Evolutionary conservation across 345 rosid genomes (phyloP), one percentile per base, ranked within the genome.

Genomic region (Lepidium didymum): DNA sequence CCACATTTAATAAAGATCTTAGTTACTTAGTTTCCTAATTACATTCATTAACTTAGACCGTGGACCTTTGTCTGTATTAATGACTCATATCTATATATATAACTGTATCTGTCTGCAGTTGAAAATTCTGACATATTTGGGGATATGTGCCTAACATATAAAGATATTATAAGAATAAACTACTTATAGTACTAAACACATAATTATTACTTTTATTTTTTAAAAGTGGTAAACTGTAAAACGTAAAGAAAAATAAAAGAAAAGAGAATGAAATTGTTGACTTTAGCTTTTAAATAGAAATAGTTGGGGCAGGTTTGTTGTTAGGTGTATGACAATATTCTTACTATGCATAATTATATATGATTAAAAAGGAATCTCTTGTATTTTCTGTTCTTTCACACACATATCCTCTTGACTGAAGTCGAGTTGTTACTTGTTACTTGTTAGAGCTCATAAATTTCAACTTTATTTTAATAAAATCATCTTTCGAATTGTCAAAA

Each of bases 231-330:
- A 60, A 29, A 47, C 36, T 7, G 3, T 13, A 21, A 34, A 70
- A 42, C 7, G 34, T 23, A 63, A 35, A 6, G 3, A 21, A 46
- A 19, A 60, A 12, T 9, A 25, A 23, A 29, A 37, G 6, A 36
- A 40, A 61, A 63, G 55, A 67, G 73, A 54, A 61, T 61, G 73
- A 68, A 74, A 74, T 18, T 74, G 73, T 68, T 68, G 78, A 74
- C 78, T 67, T 31, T 53, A 21, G 7, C n/a, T 55, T 54, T 15
- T 13, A 35, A 61, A 60, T 40, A 8, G 10, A 72, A 64, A 64
- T 41, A 74, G 47, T 74, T 68, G 78, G 74, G 38, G 78, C 78
- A 68, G 74, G 78, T 74, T 62, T 61, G 44, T 62, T 68, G 69
- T 74, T 74, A 68, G 78, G 74, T 74, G 44, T 45, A 53, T 54